Base-by-base conservation (phyloP, 106 monocot species). In the Platanthera guangdongensis region DNA sequence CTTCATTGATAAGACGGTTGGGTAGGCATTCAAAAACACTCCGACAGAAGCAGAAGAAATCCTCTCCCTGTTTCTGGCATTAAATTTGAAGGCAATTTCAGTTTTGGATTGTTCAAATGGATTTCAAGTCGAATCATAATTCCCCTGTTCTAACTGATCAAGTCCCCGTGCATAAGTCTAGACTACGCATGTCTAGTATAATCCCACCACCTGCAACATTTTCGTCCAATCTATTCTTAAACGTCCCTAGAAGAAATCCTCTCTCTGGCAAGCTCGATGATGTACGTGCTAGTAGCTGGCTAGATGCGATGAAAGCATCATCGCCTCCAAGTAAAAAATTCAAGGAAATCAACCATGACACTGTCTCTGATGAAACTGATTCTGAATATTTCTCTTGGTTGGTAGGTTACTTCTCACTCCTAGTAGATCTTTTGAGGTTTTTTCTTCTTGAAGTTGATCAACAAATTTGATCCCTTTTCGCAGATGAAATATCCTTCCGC, bases 1-100 rank as follows among this genome's bases (percentile, higher is more conserved):
- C 78, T 94, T 94, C 88, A 97, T 97, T 78, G 94, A 97, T 67
- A 97, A 93, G 30, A 87, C 84, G 62, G 90, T 89, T 82, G 93
- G 93, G 74, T 93, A 77, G 78, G 53, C 9, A 60, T 9, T 50
- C 11, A 68, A 0, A n/a, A 15, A 62, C n/a, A n/a, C 4, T 25
- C 32, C 49, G 1, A 4, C 0, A 30, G 19, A 74, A 22, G 25
- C 67, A 74, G 7, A n/a, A 22, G 63, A 59, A 52, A 51, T 4
- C 22, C 25, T 47, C 13, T 39, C 1, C 2, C 1, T 39, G 39
- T 39, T 39, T 39, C 39, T 1, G 1, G 11, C 71, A 4, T 8
- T 54, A 21, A 49, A 15, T 67, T 18, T 22, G 32, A 25, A 49
- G 12, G 9, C n/a, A 45, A 45, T 9, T 53, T 8, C 13, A 10